Evolutionary conservation across 306 rosid genomes (phyloP), one percentile per base, ranked within the genome.

Genomic region (Cucumis melo): DNA sequence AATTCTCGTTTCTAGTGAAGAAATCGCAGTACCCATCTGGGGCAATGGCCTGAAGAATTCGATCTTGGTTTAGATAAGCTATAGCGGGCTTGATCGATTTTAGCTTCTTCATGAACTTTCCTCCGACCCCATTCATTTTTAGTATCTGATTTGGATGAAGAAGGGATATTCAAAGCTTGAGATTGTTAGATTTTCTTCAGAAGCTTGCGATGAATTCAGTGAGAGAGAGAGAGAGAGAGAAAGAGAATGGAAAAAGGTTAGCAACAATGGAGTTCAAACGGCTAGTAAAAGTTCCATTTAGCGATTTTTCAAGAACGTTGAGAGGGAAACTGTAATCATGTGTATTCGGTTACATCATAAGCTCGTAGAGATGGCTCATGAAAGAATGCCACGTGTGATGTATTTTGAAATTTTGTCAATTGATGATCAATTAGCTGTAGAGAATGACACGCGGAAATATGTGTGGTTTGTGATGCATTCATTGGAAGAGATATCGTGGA

Each of bases 21-120:
- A 85, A 88, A 76, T 87, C 87, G 5, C 23, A 77, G 36, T 79
- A 83, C 88, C 92, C 91, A 83, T 91, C 86, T 17, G 85, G 82
- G 9, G 87, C 81, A 29, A 80, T 83, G 34, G 84, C 82, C 78
- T 93, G 97, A 80, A 91, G 91, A 83, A 89, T 76, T 80, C 87
- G 89, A 73, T 91, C 96, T 64, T 81, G 88, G 42, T 84, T 91
- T 76, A 91, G 84, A 82, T 82, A 80, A 13, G 64, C 89, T 60
- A 84, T 63, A 14, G 68, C 44, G 16, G 87, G 96, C 56, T 77
- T 77, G 78, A 91, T 86, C n/a, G 97, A 86, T 82, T 91, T 94
- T 60, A 94, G 87, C 85, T 86, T 94, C 91, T 87, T 91, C 84
- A 90, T 32, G 38, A 94, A 63, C 20, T 85, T 94, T 38, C 96